Conservation (phyloP, 2,329 filamentous ascomycete genomes). For the Rhexocercosporidium sp. region DNA sequence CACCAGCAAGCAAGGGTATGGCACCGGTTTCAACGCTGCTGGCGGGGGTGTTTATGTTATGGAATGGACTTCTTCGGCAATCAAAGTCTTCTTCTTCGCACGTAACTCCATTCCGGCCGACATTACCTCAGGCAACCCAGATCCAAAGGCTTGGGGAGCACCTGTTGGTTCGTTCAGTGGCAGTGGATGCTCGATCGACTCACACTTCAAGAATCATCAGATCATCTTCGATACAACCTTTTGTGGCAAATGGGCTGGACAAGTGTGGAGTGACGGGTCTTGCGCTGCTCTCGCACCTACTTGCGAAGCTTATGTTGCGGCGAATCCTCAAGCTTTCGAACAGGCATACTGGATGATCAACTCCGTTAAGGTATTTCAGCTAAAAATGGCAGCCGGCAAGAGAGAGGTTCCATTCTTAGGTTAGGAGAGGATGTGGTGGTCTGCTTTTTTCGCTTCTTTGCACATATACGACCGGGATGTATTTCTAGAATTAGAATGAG, state of each 20-base stretch:
- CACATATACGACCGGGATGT: neutral
- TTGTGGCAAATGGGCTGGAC: slow-evolving; percentile 84
- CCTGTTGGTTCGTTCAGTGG: slow-evolving; percentile 73
- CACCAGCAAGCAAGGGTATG: slow-evolving; percentile 60
- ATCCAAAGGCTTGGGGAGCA: slow-evolving; percentile 70
- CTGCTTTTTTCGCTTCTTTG: neutral
- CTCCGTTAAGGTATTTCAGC: slow-evolving; percentile 35
- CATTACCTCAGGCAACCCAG: slow-evolving; percentile 61
- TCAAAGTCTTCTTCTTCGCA: slow-evolving; percentile 84
- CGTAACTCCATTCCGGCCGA: slow-evolving; percentile 68
- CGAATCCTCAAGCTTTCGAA: slow-evolving; percentile 68
- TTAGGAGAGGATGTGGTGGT: neutral
- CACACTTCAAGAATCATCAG: slow-evolving; percentile 72
- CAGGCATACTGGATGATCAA: slow-evolving; percentile 82
- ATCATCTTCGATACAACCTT: slow-evolving; percentile 85
- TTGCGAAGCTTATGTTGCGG: slow-evolving; percentile 74
- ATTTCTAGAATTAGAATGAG: neutral
- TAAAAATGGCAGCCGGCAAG: slow-evolving; percentile 14
- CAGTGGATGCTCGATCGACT: slow-evolving; percentile 72
- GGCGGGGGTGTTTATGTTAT: slow-evolving; percentile 75
- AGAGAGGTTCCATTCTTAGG: slow-evolving; percentile 11
- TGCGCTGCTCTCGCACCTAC: slow-evolving; percentile 66
- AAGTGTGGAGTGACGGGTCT: slow-evolving; percentile 64
- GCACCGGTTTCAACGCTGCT: slow-evolving; percentile 71
- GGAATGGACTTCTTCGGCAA: slow-evolving; percentile 75